Evolutionary conservation across 176 grass and related monocot species (phyloP), one percentile per base, ranked within the genome.

Genomic region (Musa schizocarpa): DNA sequence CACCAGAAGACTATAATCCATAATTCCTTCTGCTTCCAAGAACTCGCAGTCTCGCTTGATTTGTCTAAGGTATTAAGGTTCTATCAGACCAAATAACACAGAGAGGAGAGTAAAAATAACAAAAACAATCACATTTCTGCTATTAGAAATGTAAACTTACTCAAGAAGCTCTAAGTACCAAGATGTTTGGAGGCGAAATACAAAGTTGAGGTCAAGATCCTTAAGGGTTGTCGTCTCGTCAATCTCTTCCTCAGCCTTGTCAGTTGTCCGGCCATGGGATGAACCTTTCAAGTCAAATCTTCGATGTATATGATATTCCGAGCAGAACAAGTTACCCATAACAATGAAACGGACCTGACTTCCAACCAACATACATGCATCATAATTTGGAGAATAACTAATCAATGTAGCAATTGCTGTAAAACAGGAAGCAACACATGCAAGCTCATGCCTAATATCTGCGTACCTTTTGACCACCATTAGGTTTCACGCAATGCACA

Each of bases 151-250:
- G 34, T 49, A 11, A 77, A 86, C 92, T 98, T 98, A 98, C 94
- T 84, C 85, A 71, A 82, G 80, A 58, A 98, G 79, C 69, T 98
- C 83, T 8, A 65, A 84, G 53, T 86, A 98, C 90, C 88, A 93
- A 85, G 79, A 87, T 22, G 63, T 81, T 26, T 88, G 88, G 73
- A 98, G 82, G 52, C 84, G 86, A 79, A 98, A 98, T 51, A 93
- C 85, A 82, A 98, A 98, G 54, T 91, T 98, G 48, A 98, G 88
- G 72, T 98, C 94, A 69, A 98, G 78, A 75, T 98, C 94, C 80
- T 98, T 98, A 11, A 98, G 86, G 11, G 90, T 98, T 14, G 94
- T 98, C 19, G 94, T 98, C 74, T 98, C 94, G 84, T 98, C 94
- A 50, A 98, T 98, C 54, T 98, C 90, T 80, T 85, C 94, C 27